phyloP scores from a whole-genome alignment of 2,329 filamentous ascomycete species.

The Neofusicoccum cordaticola region DNA sequence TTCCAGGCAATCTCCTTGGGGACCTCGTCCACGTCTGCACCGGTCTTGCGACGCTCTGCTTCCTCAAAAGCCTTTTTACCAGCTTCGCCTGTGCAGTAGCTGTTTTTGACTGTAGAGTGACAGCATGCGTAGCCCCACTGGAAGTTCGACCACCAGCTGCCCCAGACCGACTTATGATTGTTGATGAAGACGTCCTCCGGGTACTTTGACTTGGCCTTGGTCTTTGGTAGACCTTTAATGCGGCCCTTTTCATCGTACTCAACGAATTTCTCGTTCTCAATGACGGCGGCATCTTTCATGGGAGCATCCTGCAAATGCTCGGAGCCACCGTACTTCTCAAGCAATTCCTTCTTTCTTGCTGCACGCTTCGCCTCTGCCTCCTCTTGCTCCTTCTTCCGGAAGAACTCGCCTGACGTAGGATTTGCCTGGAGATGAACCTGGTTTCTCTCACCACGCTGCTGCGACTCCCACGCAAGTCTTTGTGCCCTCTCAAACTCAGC shows the following conservation, averaged over 20 bases:
- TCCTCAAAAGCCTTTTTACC: conserved; percentile 79
- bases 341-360: conserved; percentile 66
- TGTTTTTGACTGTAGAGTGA: conserved; percentile 91
- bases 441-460: conserved; percentile 76
- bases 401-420: conserved; percentile 85
- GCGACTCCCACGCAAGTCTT: conserved; percentile 89
- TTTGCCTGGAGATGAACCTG: conserved; percentile 92
- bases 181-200: conserved; percentile 81
- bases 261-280: conserved; percentile 81
- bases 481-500: conserved; percentile 89
- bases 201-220: conserved; percentile 83
- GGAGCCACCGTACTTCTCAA: conserved; percentile 78
- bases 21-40: conserved; percentile 42
- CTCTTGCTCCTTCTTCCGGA: conserved; percentile 74
- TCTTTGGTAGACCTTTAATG: conserved; percentile 82
- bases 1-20: conserved; percentile 42
- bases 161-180: conserved; percentile 92
- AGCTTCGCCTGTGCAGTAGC: conserved; percentile 91
- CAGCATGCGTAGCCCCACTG: conserved; percentile 96
- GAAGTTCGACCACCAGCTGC: conserved; percentile 96
- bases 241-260: conserved; percentile 90
- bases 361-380: conserved; percentile 68
- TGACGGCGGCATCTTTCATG: conserved; percentile 65
- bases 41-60: conserved; percentile 60
- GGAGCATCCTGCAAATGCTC: conserved; percentile 60